Base-by-base conservation (phyloP, 495 filamentous ascomycete species). In the Tuber calosporum region DNA sequence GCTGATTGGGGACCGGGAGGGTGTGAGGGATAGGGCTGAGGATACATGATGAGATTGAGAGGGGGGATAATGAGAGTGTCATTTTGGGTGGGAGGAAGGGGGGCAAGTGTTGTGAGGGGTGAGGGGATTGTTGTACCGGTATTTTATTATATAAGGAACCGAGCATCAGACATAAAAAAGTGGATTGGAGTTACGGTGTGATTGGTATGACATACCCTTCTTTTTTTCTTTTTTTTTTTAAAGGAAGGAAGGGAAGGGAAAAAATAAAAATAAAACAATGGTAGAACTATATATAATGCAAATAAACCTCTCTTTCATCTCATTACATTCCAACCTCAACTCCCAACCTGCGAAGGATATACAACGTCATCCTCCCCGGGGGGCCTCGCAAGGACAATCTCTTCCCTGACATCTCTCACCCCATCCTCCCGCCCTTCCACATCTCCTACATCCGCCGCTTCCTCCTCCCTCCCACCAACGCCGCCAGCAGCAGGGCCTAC, bases 31-130 rank as follows among this genome's bases (percentile, higher is more conserved):
- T 76, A 96, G 93, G 91, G 82, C 85, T 99, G 69, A 85, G 88
- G 22, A 97, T 99, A 79, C 95, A 97, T 82, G 88, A 96, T 68
- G 85, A 94, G 72, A 99, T 91, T 66, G 95, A 98, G 83, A 86
- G 92, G 43, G 93, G 94, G 40, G 92, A 97, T 84, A 99, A 99
- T 79, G 92, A 96, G 71, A 91, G 89, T 9, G 96, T 78, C 8
- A 93, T 92, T 82, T 80, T 88, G 72, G 69, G 71, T 58, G 20
- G 71, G 26, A 22, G n/a, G 38, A 58, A 67, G 20, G 37, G 43
- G 37, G 69, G 62, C 37, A 42, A 48, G 73, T 80, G 78, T 62
- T 77, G 70, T 11, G 38, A 30, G 8, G 36, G 71, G 26, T 38
- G 11, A 17, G 30, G 36, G 45, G 37, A 7, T 30, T 13, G 37